Conservation (phyloP, 2,329 filamentous ascomycete species). For the Fusarium veterinarium region DNA sequence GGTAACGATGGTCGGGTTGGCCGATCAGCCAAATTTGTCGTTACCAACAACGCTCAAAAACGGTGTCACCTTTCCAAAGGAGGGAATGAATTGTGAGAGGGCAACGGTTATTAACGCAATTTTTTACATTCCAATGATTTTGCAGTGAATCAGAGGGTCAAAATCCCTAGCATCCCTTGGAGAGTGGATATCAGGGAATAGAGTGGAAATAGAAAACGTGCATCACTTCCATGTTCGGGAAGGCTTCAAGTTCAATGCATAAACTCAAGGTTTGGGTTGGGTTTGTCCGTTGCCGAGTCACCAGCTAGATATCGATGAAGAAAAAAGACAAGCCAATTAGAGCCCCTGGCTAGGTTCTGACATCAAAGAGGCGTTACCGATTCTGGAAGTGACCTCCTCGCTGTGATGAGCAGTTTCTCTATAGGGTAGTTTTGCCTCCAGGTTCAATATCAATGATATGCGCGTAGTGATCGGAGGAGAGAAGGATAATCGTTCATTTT, state of each 20-base stretch:
- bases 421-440: background rate
- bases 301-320: background rate
- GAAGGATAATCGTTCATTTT: no score
- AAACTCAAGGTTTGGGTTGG: background rate
- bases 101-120: fast-evolving
- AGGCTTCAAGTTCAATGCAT: background rate
- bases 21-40: background rate
- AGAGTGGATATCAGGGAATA: background rate
- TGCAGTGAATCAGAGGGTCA: background rate
- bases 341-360: fast-evolving
- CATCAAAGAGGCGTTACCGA: fast-evolving
- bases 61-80: fast-evolving
- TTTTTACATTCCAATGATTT: background rate
- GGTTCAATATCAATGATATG: background rate
- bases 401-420: background rate
- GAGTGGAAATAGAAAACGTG: background rate
- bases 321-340: background rate
- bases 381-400: background rate
- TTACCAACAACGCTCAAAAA: background rate
- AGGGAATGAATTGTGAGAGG: fast-evolving
- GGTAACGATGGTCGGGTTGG: background rate
- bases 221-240: background rate
- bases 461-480: background rate
- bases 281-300: background rate
- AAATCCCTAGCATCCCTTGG: background rate